These are phyloP conservation scores for Cladosporium sp. DNA, from an alignment of 2,329 filamentous ascomycete species.

Conservation along the genomic window DNA sequence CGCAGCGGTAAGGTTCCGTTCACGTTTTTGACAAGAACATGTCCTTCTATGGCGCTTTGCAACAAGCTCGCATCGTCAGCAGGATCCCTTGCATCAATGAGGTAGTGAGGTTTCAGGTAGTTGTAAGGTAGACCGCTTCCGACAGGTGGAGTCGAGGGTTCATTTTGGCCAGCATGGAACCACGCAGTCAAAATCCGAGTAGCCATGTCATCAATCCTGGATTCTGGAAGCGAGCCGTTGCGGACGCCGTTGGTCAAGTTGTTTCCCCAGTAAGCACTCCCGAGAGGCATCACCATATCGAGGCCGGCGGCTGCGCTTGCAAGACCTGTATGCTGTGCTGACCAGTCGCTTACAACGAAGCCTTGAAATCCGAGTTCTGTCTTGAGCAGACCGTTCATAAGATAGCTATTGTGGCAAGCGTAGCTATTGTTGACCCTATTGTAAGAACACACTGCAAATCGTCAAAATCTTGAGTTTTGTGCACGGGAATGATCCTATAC, in stretches of 20 bases:
- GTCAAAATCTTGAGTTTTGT: too few relatives aligned
- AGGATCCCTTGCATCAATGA: conserved; percentile 56
- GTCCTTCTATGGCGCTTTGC: conserved; percentile 59
- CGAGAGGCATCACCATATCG: conserved; percentile 35
- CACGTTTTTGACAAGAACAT: conserved; percentile 63
- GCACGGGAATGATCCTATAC: too few relatives aligned
- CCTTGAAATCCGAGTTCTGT: conserved; percentile 51
- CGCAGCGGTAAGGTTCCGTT: conserved; percentile 56
- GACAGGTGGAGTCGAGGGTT: too few relatives aligned
- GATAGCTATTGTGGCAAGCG: conserved; percentile 63
- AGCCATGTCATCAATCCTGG: conserved; percentile 36
- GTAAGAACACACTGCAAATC: too few relatives aligned
- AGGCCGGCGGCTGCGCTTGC: conserved; percentile 31
- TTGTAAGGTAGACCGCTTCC: conserved; percentile 54
- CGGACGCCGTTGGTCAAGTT: too few relatives aligned
- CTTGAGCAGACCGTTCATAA: conserved; percentile 65
- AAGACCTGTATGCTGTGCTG: conserved; percentile 33
- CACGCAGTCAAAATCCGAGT: conserved; percentile 34
- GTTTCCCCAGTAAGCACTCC: too few relatives aligned
- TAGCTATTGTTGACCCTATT: conserved; percentile 69
- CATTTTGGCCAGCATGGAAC: conserved; percentile 25
- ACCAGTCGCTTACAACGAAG: conserved; percentile 53
- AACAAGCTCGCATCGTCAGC: conserved; percentile 50
- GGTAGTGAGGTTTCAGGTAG: conserved; percentile 49
- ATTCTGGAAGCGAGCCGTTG: too few relatives aligned